phyloP scores from a whole-genome alignment of 1,284 basidiomycete genomes.

The Cerioporus squamosus region DNA sequence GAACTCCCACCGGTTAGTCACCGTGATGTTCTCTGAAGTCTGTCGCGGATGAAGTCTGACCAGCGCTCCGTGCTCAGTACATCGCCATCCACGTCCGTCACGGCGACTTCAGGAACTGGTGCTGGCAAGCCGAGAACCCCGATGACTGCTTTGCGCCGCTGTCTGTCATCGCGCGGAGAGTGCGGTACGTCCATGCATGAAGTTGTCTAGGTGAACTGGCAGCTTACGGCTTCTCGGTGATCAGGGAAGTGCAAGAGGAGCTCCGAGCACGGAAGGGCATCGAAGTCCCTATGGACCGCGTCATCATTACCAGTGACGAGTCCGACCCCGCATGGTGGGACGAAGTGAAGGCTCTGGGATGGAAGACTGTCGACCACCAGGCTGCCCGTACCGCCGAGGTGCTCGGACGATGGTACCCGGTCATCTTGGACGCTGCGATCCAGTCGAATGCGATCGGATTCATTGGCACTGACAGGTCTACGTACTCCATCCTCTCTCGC shows the following conservation, averaged over 20 bases:
- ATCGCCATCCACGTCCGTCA: slow-evolving; percentile 69
- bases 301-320: slow-evolving; percentile 79
- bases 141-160: slow-evolving; percentile 67
- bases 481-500: slow-evolving; percentile 68
- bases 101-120: slow-evolving; percentile 58
- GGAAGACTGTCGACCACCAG: slow-evolving; percentile 64
- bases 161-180: slow-evolving; percentile 57
- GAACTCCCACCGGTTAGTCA: slow-evolving; percentile 46
- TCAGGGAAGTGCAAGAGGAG: slow-evolving; percentile 60
- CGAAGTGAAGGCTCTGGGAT: slow-evolving; percentile 59
- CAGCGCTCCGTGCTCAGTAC: slow-evolving; percentile 41
- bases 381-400: slow-evolving; percentile 48
- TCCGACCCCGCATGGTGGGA: slow-evolving; percentile 67
- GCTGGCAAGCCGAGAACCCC: slow-evolving; percentile 47
- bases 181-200: slow-evolving; percentile 36
- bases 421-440: slow-evolving; percentile 71
- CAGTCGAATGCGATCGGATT: slow-evolving; percentile 69
- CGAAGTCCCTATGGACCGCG: slow-evolving; percentile 48
- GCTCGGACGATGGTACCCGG: slow-evolving; percentile 66
- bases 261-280: slow-evolving; percentile 54
- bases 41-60: neutral
- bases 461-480: slow-evolving; percentile 70
- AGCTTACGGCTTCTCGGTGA: neutral
- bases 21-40: slow-evolving; percentile 26
- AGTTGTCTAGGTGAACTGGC: neutral